Base-by-base conservation (phyloP, 768 basidiomycete genomes). In the Xerocomellus amylosporus region DNA sequence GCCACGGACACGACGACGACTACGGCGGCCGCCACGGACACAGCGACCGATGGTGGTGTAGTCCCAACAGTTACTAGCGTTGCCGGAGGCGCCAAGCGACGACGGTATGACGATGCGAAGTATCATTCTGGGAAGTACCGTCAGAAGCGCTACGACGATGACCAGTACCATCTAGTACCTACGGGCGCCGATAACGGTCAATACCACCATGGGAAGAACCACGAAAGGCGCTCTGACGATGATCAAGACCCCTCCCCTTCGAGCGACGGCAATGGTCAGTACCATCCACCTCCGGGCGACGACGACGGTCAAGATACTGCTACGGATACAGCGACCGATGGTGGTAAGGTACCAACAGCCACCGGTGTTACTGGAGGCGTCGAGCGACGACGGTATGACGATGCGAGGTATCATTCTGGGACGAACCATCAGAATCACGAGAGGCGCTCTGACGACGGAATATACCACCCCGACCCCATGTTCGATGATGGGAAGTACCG, bases 121-220 rank as follows among this genome's bases (percentile, higher is more conserved):
- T n/a, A 44, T 39, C 41, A n/a, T 24, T 43, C 42, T 20, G 42
- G 46, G 8, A 20, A 49, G 47, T 49, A 20, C 4, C 58, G 15
- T 15, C 49, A 44, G 41, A 50, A 51, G 36, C 59, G 55, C 20
- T 43, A 24, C n/a, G 64, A 66, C 5, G 55, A 64, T 39, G 51
- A 38, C 8, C n/a, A 51, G 17, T 59, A 55, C 33, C 54, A 56
- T n/a, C 58, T 62, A n/a, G n/a, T n/a, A 15, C 33, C 33, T 34
- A 2, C 2, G 33, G 33, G 14, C 33, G 13, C 14, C 28, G 44
- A 64, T 38, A 39, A 61, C 31, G 59, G 55, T 0, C 8, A 51
- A 49, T 43, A 60, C 17, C 47, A 37, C n/a, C 40, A 41, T 3
- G 56, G 33, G 10, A 38, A 47, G 36, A n/a, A 17, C 2, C 52